Evolutionary conservation across 495 filamentous ascomycete species (phyloP).

Genomic region (Umbilicaria muhlenbergii): DNA sequence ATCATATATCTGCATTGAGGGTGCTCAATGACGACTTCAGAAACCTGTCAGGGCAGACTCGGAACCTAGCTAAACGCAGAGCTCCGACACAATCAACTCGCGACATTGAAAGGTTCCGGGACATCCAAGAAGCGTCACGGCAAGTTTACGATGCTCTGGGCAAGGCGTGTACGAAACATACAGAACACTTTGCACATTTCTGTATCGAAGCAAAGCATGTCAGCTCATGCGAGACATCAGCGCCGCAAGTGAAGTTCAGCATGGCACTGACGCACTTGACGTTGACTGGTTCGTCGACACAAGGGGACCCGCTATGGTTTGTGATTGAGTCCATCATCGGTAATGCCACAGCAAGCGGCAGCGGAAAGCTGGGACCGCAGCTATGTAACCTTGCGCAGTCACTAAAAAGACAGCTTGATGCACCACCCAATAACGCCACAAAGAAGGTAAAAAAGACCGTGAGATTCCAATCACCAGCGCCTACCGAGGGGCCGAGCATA

Average conservation of each 20-base stretch:
- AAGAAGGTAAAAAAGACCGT: conserved; percentile 8
- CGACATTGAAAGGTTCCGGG: conserved; percentile 8
- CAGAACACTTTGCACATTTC: conserved; percentile 18
- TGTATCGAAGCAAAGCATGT: conserved; percentile 16
- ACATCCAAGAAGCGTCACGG: conserved; percentile 16
- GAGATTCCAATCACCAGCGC: conserved; percentile 4
- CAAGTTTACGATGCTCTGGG: conserved; percentile 21
- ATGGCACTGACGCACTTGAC: conserved; percentile 11
- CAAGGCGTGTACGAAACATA: conserved; percentile 18
- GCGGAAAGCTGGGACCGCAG: neutral
- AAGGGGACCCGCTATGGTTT: conserved; percentile 11
- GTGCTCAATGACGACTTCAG: conserved; percentile 9
- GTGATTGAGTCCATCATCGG: conserved; percentile 8
- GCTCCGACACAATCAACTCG: neutral
- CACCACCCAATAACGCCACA: neutral
- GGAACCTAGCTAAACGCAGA: neutral
- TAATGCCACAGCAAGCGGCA: neutral
- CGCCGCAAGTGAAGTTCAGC: conserved; percentile 13
- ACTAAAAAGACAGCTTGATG: conserved; percentile 7
- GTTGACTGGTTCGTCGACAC: neutral
- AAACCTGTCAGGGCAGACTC: conserved; percentile 2
- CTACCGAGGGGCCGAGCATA: neutral
- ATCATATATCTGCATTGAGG: conserved; percentile 1
- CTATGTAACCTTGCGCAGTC: neutral
- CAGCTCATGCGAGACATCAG: neutral